Conservation (phyloP, 805 yeast genomes). For the Candida ponderosae region DNA sequence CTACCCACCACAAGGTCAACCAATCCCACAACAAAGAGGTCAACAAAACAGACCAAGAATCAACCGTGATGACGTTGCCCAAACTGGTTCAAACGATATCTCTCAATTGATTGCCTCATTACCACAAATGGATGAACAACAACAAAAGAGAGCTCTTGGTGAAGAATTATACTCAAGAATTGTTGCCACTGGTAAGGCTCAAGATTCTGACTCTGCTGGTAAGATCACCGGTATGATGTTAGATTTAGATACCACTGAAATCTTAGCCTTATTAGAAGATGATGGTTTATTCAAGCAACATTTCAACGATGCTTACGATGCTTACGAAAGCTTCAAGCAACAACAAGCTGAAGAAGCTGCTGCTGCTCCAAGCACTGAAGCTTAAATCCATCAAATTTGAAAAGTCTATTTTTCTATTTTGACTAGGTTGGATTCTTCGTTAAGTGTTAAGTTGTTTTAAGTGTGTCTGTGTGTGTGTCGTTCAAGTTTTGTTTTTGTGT, state of each 20-base stretch:
- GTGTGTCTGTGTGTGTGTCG: too few species aligned
- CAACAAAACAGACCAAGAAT: conserved; percentile 31
- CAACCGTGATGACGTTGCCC: conserved; percentile 22
- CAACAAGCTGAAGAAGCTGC: conserved; percentile 19
- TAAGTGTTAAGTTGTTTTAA: too few species aligned
- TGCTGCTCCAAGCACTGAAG: conserved; percentile 14
- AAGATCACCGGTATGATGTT: conserved; percentile 98
- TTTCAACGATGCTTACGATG: conserved; percentile 89
- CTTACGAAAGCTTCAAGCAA: conserved; percentile 85
- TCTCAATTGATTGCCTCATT: conserved; percentile 51
- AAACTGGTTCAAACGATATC: conserved; percentile 20
- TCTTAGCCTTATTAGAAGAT: conserved; percentile 81
- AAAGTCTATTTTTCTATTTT: too few species aligned
- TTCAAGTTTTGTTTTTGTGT: too few species aligned
- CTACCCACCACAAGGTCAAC: conserved; percentile 69
- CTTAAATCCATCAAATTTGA: too few species aligned
- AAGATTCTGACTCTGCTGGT: conserved; percentile 93
- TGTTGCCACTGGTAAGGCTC: conserved; percentile 76
- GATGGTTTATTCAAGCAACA: conserved; percentile 85
- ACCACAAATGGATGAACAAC: conserved; percentile 69
- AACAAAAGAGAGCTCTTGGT: conserved; percentile 96
- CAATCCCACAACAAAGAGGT: conserved; percentile 11
- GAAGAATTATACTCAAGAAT: conserved; percentile 95
- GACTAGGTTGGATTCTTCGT: too few species aligned
- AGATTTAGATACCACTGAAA: conserved; percentile 89